Evolutionary conservation across 495 filamentous ascomycete genomes (phyloP), one percentile per base, ranked within the genome.

Genomic region (Aspergillus bridgeri): DNA sequence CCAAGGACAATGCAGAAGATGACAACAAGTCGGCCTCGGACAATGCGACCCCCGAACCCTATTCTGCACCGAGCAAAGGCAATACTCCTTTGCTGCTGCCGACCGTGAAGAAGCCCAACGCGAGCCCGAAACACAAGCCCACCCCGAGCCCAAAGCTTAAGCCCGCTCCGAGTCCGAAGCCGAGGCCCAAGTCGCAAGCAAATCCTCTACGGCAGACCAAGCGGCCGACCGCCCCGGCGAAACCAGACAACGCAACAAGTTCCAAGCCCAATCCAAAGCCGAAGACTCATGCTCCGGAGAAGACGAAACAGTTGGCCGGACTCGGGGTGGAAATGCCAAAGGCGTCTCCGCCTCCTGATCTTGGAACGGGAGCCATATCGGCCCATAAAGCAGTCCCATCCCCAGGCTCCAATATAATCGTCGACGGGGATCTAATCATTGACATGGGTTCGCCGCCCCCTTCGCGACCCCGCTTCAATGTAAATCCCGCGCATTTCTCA

Each of bases 361-460:
- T 66, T 15, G 76, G 67, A 20, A 66, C 65, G 2, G 71, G 66
- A 24, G 62, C 62, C 1, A 55, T 65, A 46, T 75, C 60, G 6
- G 58, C 77, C 5, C 70, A 74, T 23, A 70, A 69, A 47, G 62
- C 69, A 3, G 58, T 64, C 27, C 69, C 72, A 17, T 78, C 77
- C 6, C 72, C 74, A 0, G 66, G 64, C 19, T 74, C 74, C 1
- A 78, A 80, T 44, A 78, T 80, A 38, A 78, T 80, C 46, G 64
- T 79, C 24, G 77, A 80, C 9, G 75, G 73, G 5, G 75, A 79
- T 51, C 63, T 80, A 8, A 80, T 79, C 49, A 80, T 80, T 48
- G 77, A 80, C 50, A 80, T 80, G 77, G 77, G 77, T 25, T 80
- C 77, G 22, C 77, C 77, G 43, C 74, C 66, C 15, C 73, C 70